These are phyloP conservation scores for Penicillium sp. DNA, from an alignment of 2,329 filamentous ascomycete species.

Conservation along the genomic window DNA sequence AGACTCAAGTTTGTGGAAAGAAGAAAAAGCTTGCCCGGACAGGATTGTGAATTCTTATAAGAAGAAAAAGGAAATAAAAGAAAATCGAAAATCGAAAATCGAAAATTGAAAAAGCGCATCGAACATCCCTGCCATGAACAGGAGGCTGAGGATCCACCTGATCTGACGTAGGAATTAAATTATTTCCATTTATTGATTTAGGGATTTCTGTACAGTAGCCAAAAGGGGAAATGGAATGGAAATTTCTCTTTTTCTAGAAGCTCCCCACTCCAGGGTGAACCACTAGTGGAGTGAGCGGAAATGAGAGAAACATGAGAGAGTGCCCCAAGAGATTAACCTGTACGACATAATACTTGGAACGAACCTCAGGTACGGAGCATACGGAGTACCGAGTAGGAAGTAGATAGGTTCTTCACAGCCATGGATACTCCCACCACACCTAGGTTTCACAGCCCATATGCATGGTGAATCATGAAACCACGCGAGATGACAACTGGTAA, in stretches of 20 bases:
- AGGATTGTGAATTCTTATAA: constrained; percentile 5
- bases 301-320: not conserved
- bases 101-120: constrained; percentile 12
- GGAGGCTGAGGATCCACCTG: constrained; percentile 31
- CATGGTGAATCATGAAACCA: constrained; percentile 24
- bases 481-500: constrained; percentile 26
- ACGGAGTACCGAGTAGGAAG: not conserved
- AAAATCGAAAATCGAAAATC: constrained; percentile 8
- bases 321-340: no score
- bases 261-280: constrained; percentile 20
- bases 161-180: constrained; percentile 31
- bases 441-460: constrained; percentile 17
- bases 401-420: not conserved
- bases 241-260: constrained; percentile 29
- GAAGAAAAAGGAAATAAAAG: not conserved
- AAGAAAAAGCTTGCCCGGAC: constrained; percentile 1
- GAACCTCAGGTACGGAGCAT: no score
- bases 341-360: not conserved
- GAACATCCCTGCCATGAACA: constrained; percentile 32
- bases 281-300: constrained; percentile 12
- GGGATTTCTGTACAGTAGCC: constrained; percentile 15
- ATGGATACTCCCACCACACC: not conserved
- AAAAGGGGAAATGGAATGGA: constrained; percentile 27
- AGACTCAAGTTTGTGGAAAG: not conserved
- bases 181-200: not conserved